Evolutionary conservation across 805 yeast species (phyloP), one percentile per base, ranked within the genome.

Genomic region (Sugiyamaella chiloensis): DNA sequence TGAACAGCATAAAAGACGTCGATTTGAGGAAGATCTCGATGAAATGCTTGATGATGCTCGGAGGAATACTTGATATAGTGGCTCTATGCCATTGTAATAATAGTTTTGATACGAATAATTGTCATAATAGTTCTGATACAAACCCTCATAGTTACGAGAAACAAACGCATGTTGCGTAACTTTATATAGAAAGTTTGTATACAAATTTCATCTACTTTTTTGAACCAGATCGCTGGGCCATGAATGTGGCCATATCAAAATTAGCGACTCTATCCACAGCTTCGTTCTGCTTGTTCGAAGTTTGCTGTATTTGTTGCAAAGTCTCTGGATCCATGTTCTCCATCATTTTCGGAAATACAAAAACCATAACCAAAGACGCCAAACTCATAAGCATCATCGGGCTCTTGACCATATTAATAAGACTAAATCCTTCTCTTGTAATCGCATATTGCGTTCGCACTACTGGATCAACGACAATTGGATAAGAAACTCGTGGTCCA

Each of bases 371-470:
- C 42, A 68, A 51, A 7, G 68, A 57, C 1, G 47, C 62, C 23
- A 68, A 40, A 9, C 65, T 54, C 54, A 68, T 48, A 30, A 64
- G 50, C 52, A 68, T 65, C 60, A 65, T 65, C 8, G 71, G 71
- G 47, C 60, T 60, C 52, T 58, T 58, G 53, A 68, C 27, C 56
- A 67, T 60, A 24, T 49, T 48, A 31, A 60, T 37, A 9, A 66
- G 39, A 34, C 63, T 61, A 51, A 63, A 63, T 20, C 53, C 55
- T 23, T 61, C 62, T 9, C 67, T 55, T 16, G 37, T 43, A 26
- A 56, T 44, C 11, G 53, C 40, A 43, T 65, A 68, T 6, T 52
- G 48, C 4, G 59, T 56, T 27, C 61, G 49, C 5, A 52, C 51
- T n/a, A 56, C 46, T 2, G 65, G 60, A 1, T 39, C 50, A 24